Evolutionary conservation across 148 eudicot genomes (phyloP).

Genomic region (Tetragonia tetragonoides): DNA sequence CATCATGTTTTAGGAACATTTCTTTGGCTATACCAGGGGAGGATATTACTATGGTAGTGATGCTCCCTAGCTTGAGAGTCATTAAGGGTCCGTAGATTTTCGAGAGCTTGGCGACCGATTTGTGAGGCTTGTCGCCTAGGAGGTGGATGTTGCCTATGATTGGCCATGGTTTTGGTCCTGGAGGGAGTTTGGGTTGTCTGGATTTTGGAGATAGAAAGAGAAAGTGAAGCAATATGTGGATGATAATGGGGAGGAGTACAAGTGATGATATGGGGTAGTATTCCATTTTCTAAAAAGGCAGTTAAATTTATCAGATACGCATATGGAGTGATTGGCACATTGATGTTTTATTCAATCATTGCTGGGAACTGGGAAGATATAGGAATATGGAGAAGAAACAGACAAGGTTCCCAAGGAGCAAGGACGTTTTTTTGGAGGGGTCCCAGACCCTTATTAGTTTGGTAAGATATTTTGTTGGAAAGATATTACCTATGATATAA

Average conservation of each 20-base stretch:
- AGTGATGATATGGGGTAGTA: not conserved
- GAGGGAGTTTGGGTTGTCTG: constrained; percentile 26
- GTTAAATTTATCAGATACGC: no score
- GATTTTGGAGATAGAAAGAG: not conserved
- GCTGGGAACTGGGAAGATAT: no score
- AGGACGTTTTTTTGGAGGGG: no score
- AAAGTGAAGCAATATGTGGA: not conserved
- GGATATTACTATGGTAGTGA: constrained; percentile 34
- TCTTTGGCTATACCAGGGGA: constrained; percentile 27
- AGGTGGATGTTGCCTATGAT: not conserved
- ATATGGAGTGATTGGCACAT: no score
- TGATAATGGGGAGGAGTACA: not conserved
- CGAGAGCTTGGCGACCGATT: constrained; percentile 20
- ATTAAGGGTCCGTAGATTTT: constrained; percentile 41
- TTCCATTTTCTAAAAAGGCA: no score
- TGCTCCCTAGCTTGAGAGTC: constrained; percentile 40
- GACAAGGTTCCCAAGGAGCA: no score
- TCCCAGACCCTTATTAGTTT: no score
- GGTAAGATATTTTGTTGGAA: no score
- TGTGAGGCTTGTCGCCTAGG: not conserved
- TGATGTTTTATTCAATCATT: not conserved
- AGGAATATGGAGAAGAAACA: no score
- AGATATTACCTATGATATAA: no score
- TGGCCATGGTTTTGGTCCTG: constrained; percentile 22
- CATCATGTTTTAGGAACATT: constrained; percentile 26